Evolutionary conservation across 805 yeast species (phyloP), one percentile per base, ranked within the genome.

Genomic region (Starmerella floris): DNA sequence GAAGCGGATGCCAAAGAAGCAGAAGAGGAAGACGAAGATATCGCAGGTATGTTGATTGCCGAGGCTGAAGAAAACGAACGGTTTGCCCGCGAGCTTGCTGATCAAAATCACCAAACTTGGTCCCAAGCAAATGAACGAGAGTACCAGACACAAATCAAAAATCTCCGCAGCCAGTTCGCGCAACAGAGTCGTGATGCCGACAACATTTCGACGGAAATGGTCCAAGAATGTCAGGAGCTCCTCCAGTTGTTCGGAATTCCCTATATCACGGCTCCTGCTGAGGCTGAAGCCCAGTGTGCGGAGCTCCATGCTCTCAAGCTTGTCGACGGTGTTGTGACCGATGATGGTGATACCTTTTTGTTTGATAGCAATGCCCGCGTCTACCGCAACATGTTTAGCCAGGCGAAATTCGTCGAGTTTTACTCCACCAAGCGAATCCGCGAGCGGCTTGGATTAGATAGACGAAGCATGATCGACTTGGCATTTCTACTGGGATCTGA

Each of bases 251-350:
- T 91, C 66, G 98, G 98, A 1, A 81, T 91, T 4, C 99, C 99
- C 0, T 91, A 75, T 51, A 72, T 91, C 9, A 83, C 94, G 0
- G 96, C 98, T 0, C 99, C 98, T 1, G 84, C 84, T 87, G 99
- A 91, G 62, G 98, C 98, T 1, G 99, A 91, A 63, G 97, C 98
- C 0, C 98, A 91, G 56, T 91, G 99, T 63, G 95, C 95, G 0
- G 83, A 79, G 50, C 62, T 91, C 5, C 60, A 75, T 31, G 56
- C 61, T n/a, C 59, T 85, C 20, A 74, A 72, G 0, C 64, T 91
- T 17, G 95, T 88, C 3, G 97, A 91, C 60, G 99, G 98, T 0
- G 79, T 91, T 5, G 78, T 91, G 21, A 91, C 98, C 0, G 99
- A 91, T 62, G 99, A 91, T 65, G 83, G 95, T 51, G 99, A 91